Base-by-base conservation (phyloP, 306 rosid genomes). In the Rosa persica region DNA sequence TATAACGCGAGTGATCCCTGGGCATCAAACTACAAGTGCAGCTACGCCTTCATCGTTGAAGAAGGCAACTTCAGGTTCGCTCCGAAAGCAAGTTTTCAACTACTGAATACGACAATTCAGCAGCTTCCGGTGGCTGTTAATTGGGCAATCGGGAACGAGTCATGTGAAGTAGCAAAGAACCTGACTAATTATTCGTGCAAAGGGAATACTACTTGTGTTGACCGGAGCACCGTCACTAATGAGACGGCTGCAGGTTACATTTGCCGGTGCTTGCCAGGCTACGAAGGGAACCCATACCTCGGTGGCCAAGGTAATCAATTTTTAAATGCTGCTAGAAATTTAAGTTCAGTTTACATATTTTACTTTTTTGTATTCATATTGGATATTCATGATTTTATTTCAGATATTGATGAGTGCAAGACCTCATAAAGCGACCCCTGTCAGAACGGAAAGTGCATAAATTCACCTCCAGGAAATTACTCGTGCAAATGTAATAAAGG, bases 401-500 rank as follows among this genome's bases (percentile, higher is more conserved):
- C 80, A 88, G 91, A 88, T 58, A 36, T 69, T 20, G 12, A 88
- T 67, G 91, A 88, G 73, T 88, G 91, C 54, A 9, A 8, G 5
- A 3, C 36, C 5, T 60, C 23, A 19, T 1, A 4, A 30, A 12
- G 19, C 4, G 11, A 78, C 5, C 72, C 73, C 1, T 85, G 89
- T 13, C 3, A 12, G 8, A n/a, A 12, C 19, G 62, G 22, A 22
- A 17, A 4, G 8, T 76, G 78, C 25, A 8, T 4, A n/a, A 74
- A 74, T 39, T n/a, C 36, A 58, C 65, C 62, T 20, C 62, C 43
- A 16, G 78, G 70, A 8, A 22, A 27, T 23, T 74, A 58, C 47
- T 57, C 25, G 1, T 74, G 78, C 13, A 12, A 13, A 5, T 70
- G 74, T 15, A 7, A 5, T 8, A 16, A 65, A 16, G 70, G 70